Evolutionary conservation across 768 basidiomycete genomes (phyloP).

Genomic region (Leccinum rimulosum): DNA sequence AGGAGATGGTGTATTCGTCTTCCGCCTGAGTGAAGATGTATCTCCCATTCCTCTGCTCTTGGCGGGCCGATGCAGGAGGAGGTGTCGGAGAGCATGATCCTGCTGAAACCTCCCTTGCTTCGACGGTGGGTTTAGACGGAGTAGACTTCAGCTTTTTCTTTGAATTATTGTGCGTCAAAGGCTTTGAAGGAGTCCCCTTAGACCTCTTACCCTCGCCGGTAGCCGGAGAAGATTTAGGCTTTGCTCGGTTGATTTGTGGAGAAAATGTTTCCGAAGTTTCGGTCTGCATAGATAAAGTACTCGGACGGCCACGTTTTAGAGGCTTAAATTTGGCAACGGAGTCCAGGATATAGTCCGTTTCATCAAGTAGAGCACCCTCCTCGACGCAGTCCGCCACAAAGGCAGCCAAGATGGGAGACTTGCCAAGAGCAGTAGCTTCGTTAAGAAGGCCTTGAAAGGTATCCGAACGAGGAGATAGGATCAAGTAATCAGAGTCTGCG

Average conservation of each 20-base stretch:
- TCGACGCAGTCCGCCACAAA: conserved; percentile 56
- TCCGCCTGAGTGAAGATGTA: conserved; percentile 53
- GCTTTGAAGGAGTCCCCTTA: conserved; percentile 9
- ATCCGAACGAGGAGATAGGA: conserved; percentile 52
- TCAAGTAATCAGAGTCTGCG: conserved; percentile 56
- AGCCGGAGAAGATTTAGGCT: conserved; percentile 6
- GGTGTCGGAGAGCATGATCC: conserved; percentile 42
- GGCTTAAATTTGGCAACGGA: conserved; percentile 20
- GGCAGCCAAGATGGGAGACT: conserved; percentile 47
- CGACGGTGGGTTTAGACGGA: background rate
- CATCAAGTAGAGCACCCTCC: conserved; percentile 42
- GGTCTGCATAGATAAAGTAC: conserved; percentile 10
- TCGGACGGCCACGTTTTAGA: conserved; percentile 26
- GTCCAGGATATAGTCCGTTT: conserved; percentile 44
- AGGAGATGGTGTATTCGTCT: conserved; percentile 43
- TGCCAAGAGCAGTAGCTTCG: conserved; percentile 34
- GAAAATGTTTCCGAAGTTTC: conserved; percentile 10
- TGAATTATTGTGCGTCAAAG: conserved; percentile 3
- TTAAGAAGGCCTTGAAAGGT: conserved; percentile 48
- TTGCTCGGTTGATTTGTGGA: conserved; percentile 2
- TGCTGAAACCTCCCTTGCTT: conserved; percentile 2
- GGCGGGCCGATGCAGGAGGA: conserved; percentile 37
- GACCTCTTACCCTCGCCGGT: conserved; percentile 1
- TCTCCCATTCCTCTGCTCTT: conserved; percentile 25
- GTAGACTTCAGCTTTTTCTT: conserved; percentile 4